These are phyloP conservation scores for Linderniella brevidens DNA, from an alignment of 257 asterid species.

Conservation along the genomic window DNA sequence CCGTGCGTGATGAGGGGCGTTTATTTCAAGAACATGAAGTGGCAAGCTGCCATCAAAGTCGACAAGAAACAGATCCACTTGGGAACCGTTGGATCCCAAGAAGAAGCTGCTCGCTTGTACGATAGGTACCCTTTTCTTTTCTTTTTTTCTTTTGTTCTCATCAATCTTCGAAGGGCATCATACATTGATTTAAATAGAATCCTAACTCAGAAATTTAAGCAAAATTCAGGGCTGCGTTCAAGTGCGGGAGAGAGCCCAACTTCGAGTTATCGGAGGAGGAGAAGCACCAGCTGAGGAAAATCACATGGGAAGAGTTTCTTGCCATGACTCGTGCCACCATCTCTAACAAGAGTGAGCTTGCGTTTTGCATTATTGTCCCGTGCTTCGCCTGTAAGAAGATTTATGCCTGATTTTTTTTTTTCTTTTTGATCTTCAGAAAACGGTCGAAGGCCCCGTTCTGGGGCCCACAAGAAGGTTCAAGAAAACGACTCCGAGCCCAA, in stretches of 20 bases:
- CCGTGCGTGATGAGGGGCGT: conserved; percentile 62
- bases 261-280: conserved; percentile 76
- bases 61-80: conserved; percentile 75
- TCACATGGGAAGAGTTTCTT: conserved; percentile 73
- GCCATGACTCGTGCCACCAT: conserved; percentile 73
- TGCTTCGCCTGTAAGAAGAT: no score
- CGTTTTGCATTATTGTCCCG: no score
- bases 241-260: conserved; percentile 97
- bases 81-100: conserved; percentile 72
- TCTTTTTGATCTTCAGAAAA: no score
- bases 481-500: no score
- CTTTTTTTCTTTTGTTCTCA: not conserved
- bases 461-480: no score
- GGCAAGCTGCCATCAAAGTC: conserved; percentile 89
- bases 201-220: not conserved
- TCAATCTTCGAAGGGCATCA: not conserved
- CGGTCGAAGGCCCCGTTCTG: no score
- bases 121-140: no score
- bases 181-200: no score
- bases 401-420: no score
- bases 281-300: conserved; percentile 53
- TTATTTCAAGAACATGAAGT: conserved; percentile 62
- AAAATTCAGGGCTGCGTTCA: conserved; percentile 73
- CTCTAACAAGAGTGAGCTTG: conserved; percentile 44
- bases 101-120: conserved; percentile 71